Evolutionary conservation across 1,284 basidiomycete genomes (phyloP).

Genomic region (Boletus calvinii): DNA sequence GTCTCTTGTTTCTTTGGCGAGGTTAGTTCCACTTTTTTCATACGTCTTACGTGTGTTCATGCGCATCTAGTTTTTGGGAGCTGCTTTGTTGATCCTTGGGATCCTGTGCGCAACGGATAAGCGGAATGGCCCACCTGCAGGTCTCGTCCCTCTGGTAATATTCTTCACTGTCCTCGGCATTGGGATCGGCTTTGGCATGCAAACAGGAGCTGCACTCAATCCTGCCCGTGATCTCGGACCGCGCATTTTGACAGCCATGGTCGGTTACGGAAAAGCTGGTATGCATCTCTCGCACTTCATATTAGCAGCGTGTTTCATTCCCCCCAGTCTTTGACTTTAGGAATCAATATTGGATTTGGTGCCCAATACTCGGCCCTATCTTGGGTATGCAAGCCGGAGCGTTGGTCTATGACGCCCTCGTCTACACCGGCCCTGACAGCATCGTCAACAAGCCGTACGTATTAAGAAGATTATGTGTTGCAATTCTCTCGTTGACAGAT

Average conservation of each 20-base stretch:
- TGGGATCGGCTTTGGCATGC: conserved; percentile 52
- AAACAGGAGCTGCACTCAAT: conserved; percentile 64
- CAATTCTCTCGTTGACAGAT: not conserved
- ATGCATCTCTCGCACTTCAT: conserved; percentile 2
- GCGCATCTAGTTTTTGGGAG: conserved; percentile 49
- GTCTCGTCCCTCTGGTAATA: conserved; percentile 53
- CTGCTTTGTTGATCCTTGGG: conserved; percentile 53
- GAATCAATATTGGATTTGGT: conserved; percentile 78
- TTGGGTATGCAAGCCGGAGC: conserved; percentile 53
- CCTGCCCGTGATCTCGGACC: conserved; percentile 67
- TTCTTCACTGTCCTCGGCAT: conserved; percentile 58
- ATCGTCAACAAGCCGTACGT: conserved; percentile 52
- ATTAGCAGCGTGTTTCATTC: not conserved
- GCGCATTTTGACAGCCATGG: conserved; percentile 56
- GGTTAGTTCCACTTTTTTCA: conserved; percentile 26
- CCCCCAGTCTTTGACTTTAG: conserved; percentile 45
- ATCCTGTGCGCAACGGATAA: conserved; percentile 46
- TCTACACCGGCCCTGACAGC: conserved; percentile 55
- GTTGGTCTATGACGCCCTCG: conserved; percentile 51
- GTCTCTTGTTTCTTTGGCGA: conserved; percentile 64
- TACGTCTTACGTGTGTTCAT: conserved; percentile 4
- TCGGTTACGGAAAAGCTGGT: conserved; percentile 55
- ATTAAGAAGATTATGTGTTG: not conserved
- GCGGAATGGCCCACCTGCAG: conserved; percentile 48
- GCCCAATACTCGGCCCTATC: conserved; percentile 59